Conservation (phyloP, 305 asterid genomes). For the Fraxinus baroniana region DNA sequence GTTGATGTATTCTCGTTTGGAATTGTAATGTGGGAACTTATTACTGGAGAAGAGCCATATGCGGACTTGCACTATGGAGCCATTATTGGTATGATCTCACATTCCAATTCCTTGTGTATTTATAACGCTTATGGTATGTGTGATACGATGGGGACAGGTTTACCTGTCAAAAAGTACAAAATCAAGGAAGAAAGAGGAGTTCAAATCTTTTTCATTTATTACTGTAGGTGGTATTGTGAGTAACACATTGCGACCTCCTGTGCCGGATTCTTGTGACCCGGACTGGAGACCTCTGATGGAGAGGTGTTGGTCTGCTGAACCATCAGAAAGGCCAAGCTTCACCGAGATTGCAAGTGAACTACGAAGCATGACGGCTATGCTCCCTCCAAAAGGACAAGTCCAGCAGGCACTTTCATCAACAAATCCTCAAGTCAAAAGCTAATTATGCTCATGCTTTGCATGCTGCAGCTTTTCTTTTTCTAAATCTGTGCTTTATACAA, state of each 20-base stretch:
- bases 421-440: conserved; percentile 41
- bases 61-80: conserved; percentile 95
- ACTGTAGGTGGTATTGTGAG: conserved; percentile 84
- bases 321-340: conserved; percentile 83
- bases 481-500: background rate
- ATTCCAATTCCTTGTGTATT: background rate
- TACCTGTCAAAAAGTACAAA: background rate
- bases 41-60: conserved; percentile 94
- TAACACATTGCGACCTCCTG: conserved; percentile 89
- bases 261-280: conserved; percentile 76
- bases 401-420: conserved; percentile 33
- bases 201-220: background rate
- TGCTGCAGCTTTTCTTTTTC: background rate
- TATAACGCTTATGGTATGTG: background rate
- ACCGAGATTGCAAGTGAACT: conserved; percentile 68
- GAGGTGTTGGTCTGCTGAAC: conserved; percentile 92
- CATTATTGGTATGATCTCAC: conserved; percentile 63
- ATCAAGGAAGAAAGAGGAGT: background rate
- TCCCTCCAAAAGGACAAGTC: conserved; percentile 53
- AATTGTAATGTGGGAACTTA: conserved; percentile 96
- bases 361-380: conserved; percentile 68
- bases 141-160: background rate
- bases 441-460: conserved; percentile 18
- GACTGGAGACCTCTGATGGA: conserved; percentile 88
- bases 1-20: conserved; percentile 95